Percentiles rank a stretch among this genome's conserved stretches.
These are phyloP conservation scores for Domatiomyces globalis DNA, from an alignment of 2,329 filamentous ascomycete genomes.

Conservation along the genomic window DNA sequence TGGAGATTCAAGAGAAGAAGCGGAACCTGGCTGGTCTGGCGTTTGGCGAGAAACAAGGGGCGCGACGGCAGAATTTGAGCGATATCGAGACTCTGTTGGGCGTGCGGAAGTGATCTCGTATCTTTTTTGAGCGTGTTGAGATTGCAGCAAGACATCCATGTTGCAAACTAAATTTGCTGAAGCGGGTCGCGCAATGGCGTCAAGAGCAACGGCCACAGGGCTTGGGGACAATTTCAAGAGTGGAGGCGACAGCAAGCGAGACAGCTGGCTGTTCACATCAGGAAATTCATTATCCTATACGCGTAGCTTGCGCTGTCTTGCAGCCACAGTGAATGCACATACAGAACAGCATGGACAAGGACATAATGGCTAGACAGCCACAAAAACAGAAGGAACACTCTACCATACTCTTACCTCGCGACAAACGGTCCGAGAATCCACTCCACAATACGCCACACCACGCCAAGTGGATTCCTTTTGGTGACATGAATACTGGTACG, in stretches of 20 bases:
- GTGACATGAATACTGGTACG: background rate
- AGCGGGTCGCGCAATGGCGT: background rate
- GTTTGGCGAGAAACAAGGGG: slow-evolving; percentile 53
- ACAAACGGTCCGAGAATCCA: too few relatives aligned
- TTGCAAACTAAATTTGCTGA: background rate
- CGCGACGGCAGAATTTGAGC: slow-evolving; percentile 19
- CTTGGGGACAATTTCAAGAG: background rate
- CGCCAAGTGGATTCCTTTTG: too few relatives aligned
- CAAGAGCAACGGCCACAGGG: background rate
- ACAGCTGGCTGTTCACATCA: too few relatives aligned
- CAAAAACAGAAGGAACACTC: too few relatives aligned
- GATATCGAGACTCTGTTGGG: slow-evolving; percentile 21
- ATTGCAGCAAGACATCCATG: background rate
- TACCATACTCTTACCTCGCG: too few relatives aligned
- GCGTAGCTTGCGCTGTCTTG: background rate
- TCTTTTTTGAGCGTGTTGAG: background rate
- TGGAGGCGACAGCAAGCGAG: background rate
- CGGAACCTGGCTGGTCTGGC: slow-evolving; percentile 62
- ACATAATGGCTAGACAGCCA: too few relatives aligned
- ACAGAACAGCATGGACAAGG: too few relatives aligned
- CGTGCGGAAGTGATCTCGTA: slow-evolving; percentile 1
- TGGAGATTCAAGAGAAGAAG: slow-evolving; percentile 67
- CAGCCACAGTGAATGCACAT: too few relatives aligned
- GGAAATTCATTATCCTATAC: too few relatives aligned
- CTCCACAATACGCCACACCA: too few relatives aligned